phyloP scores from a whole-genome alignment of 1,139 yeast species.

The Geotrichum carabidarum region DNA sequence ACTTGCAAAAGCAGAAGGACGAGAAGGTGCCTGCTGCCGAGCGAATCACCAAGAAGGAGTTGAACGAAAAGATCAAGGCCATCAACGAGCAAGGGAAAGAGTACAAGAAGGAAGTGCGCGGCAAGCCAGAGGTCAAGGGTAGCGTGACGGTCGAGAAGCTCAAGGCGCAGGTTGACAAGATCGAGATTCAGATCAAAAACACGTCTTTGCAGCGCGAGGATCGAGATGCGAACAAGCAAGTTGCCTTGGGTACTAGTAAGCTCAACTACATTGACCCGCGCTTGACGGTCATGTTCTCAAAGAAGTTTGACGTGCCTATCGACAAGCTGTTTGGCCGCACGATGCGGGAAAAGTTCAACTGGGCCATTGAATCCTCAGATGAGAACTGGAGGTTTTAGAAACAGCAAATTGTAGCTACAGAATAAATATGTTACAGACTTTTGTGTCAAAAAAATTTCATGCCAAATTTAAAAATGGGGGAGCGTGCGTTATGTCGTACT shows the following conservation, averaged over 20 bases:
- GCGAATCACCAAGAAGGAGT: constrained; percentile 49
- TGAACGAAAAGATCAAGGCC: constrained; percentile 55
- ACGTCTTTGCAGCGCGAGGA: constrained; percentile 76
- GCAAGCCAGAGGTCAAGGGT: constrained; percentile 53
- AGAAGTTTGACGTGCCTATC: constrained; percentile 80
- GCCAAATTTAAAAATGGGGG: constrained; percentile 31
- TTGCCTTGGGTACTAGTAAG: constrained; percentile 88
- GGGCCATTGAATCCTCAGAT: constrained; percentile 94
- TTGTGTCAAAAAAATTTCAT: neutral
- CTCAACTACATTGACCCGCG: constrained; percentile 95
- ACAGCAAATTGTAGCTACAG: neutral
- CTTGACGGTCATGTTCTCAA: constrained; percentile 82
- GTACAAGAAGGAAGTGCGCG: constrained; percentile 55
- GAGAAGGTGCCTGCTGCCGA: constrained; percentile 46
- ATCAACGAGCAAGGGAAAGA: constrained; percentile 53
- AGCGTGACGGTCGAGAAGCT: constrained; percentile 62
- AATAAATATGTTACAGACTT: neutral
- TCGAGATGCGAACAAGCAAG: constrained; percentile 90
- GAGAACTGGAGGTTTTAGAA: constrained; percentile 74
- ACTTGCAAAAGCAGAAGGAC: constrained; percentile 64
- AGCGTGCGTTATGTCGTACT: constrained; percentile 31
- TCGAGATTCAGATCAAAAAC: constrained; percentile 66
- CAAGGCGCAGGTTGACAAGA: constrained; percentile 62
- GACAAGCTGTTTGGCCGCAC: constrained; percentile 90
- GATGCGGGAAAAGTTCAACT: constrained; percentile 81